Conservation (phyloP, 257 asterid species). For the Pogostemon cablin region DNA sequence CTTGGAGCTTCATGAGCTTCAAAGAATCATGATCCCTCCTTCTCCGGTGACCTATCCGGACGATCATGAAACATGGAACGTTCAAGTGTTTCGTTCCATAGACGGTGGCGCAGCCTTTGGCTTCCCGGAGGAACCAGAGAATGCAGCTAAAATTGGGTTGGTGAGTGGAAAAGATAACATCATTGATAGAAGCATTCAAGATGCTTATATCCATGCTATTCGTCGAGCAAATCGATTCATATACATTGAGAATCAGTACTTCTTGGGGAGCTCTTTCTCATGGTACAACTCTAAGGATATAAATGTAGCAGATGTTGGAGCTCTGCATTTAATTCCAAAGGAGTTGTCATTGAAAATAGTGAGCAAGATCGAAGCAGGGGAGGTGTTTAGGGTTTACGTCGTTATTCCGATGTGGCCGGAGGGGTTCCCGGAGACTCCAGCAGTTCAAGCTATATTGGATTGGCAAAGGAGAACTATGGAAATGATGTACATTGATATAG, state of each 20-base stretch:
- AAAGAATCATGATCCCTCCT: conserved; percentile 50
- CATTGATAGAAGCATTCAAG: conserved; percentile 79
- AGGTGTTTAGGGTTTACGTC: conserved; percentile 57
- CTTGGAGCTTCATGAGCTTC: conserved; percentile 47
- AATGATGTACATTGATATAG: conserved; percentile 71
- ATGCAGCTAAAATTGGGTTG: conserved; percentile 64
- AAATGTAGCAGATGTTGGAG: conserved; percentile 54
- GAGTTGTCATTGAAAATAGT: conserved; percentile 67
- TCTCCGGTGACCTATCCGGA: conserved; percentile 55
- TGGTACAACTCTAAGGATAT: conserved; percentile 59
- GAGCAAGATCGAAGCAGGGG: conserved; percentile 64
- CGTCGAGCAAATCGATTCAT: conserved; percentile 66
- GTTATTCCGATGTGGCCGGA: conserved; percentile 91
- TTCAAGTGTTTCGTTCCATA: conserved; percentile 73
- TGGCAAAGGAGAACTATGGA: conserved; percentile 78
- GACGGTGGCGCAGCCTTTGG: conserved; percentile 84
- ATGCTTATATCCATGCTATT: conserved; percentile 68
- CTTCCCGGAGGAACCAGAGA: conserved; percentile 67
- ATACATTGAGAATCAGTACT: conserved; percentile 76
- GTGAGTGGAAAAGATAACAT: conserved; percentile 70
- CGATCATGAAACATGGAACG: conserved; percentile 73
- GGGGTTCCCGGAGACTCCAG: conserved; percentile 54
- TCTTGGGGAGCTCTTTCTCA: conserved; percentile 65
- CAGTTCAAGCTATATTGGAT: conserved; percentile 67
- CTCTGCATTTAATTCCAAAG: conserved; percentile 62